A percentile compares a stretch with the other conserved stretches of the same genome.
Evolutionary conservation across 768 basidiomycete species (phyloP).

Genomic region (Termitomyces sp.): DNA sequence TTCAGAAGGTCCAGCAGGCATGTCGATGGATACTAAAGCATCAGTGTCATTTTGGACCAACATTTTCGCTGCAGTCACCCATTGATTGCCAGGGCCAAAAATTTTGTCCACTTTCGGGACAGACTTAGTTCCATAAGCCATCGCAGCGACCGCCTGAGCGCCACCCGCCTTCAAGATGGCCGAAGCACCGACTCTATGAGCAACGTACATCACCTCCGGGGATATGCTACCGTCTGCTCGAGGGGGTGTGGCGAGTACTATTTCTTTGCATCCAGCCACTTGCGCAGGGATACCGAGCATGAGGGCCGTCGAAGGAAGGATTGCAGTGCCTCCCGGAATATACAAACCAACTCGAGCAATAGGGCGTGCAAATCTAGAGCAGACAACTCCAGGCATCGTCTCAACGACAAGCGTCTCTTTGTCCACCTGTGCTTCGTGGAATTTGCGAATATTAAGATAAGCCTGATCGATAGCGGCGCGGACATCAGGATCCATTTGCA

Average conservation of each 20-base stretch:
- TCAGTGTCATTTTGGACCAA: constrained; percentile 97
- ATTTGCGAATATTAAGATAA: constrained; percentile 86
- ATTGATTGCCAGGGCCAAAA: constrained; percentile 98
- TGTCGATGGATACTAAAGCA: constrained; percentile 94
- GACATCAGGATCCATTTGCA: constrained; percentile 57
- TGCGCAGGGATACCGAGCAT: constrained; percentile 98
- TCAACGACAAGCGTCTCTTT: constrained; percentile 72
- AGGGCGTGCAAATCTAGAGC: constrained; percentile 92
- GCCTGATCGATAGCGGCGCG: constrained; percentile 83
- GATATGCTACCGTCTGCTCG: constrained; percentile 88
- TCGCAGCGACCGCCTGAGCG: constrained; percentile 91
- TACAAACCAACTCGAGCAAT: constrained; percentile 95
- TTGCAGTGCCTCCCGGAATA: constrained; percentile 94
- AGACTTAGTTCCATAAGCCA: constrained; percentile 94
- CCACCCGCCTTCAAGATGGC: constrained; percentile 93
- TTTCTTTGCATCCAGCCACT: constrained; percentile 89
- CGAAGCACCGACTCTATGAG: constrained; percentile 83
- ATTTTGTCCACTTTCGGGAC: constrained; percentile 99
- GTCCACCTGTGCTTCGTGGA: constrained; percentile 86
- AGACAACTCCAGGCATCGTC: constrained; percentile 97
- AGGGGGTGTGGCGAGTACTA: constrained; percentile 96
- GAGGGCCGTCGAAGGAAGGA: constrained; percentile 92
- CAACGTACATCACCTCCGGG: constrained; percentile 97
- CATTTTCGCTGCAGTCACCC: constrained; percentile 99
- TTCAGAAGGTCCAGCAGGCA: constrained; percentile 98